Evolutionary conservation across 23 red algal genomes (phyloP), one percentile per base, ranked within the genome.

Genomic region (Gracilaria vermiculophylla): DNA sequence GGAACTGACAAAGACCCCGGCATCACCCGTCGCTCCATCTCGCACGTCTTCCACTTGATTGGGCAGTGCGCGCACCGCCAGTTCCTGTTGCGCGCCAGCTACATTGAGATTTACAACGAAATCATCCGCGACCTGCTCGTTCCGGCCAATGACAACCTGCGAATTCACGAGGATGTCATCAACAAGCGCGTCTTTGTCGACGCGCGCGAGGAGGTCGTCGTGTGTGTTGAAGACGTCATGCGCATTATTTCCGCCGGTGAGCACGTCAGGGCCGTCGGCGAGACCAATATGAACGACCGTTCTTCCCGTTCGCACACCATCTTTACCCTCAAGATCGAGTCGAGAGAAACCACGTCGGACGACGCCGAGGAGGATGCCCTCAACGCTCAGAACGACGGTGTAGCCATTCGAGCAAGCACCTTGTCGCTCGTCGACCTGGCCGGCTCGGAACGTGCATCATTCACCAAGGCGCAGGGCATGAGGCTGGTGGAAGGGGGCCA

Each of bases 81-180:
- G 58, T 99, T 95, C 53, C 80, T 99, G 16, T 62, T 99, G 33
- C 83, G 97, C 45, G 86, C 82, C 5, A 95, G 89, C 34, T 99
- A 99, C 52, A 94, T 99, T 23, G 97, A 99, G 64, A 94, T 99
- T 53, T 99, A 99, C 71, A 95, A 99, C 52, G 97, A 99, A 86
- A 67, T 91, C 51, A 94, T 99, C 54, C 85, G 83, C 17, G 97
- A 99, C 69, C 61, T 99, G 44, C 82, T 99, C 9, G 76, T 70
- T 28, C 89, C 89, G 32, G 54, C 57, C 41, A 77, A 91, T 61
- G 89, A 92, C 27, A 95, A 99, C 82, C 78, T 99, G 52, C 91
- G 91, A 28, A 85, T 99, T 33, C 92, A 94, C 39, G 93, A 99
- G 81, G 97, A 99, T 49, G 85, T 90, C 23, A 88, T 82, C 54